A percentile compares a stretch with the other conserved stretches of the same genome.
phyloP scores from a whole-genome alignment of 1,284 basidiomycete genomes.

The Golubevia sp. region DNA sequence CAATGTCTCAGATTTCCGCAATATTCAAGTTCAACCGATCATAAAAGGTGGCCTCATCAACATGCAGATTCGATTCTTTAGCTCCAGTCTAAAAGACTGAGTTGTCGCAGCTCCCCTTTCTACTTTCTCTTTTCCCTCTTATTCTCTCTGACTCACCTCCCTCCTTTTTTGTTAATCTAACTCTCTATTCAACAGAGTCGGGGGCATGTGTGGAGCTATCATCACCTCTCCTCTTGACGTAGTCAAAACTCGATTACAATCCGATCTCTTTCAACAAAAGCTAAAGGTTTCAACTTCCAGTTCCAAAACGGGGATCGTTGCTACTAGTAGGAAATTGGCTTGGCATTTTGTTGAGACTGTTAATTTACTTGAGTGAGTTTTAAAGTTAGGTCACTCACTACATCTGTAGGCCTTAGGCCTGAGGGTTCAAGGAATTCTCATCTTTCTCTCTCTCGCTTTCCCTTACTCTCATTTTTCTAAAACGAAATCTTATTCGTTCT shows the following conservation, averaged over 20 bases:
- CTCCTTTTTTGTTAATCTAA: conserved; percentile 1
- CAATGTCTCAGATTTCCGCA: too few relatives aligned
- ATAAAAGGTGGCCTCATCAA: neutral
- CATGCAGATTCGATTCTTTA: neutral
- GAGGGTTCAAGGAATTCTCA: too few relatives aligned
- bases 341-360: conserved; percentile 95
- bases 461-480: conserved; percentile 3
- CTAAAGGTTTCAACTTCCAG: conserved; percentile 56
- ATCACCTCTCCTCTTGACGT: conserved; percentile 97
- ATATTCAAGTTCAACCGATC: neutral
- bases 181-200: conserved; percentile 69
- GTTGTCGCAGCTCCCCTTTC: neutral
- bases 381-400: too few relatives aligned
- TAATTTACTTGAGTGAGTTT: conserved; percentile 79
- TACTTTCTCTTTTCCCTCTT: neutral
- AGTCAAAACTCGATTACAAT: conserved; percentile 95
- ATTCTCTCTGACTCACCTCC: neutral
- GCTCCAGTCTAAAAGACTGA: neutral
- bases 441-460: neutral
- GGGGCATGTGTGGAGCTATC: conserved; percentile 96
- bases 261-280: conserved; percentile 78
- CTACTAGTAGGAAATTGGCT: conserved; percentile 67
- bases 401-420: too few relatives aligned
- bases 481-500: neutral
- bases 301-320: conserved; percentile 3